Conservation (phyloP, 1,284 basidiomycete species). For the Neonothopanus nambi region DNA sequence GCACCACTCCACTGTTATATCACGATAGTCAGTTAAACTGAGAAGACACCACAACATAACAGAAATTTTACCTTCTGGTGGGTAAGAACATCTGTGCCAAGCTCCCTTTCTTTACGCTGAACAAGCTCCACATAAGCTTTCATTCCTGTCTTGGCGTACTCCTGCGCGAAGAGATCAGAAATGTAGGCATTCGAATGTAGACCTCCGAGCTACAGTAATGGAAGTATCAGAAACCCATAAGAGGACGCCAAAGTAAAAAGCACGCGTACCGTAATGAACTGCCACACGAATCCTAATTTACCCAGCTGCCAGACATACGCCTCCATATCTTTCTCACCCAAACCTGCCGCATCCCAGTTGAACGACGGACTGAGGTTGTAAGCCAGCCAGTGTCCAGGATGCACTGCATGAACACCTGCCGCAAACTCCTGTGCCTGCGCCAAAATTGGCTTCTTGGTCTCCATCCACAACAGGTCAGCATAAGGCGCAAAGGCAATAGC, state of each 20-base stretch:
- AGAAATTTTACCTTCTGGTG: slow-evolving; percentile 68
- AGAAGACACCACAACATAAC: slow-evolving; percentile 5
- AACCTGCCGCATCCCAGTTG: slow-evolving; percentile 92
- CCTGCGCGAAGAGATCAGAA: slow-evolving; percentile 87
- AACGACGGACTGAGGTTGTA: slow-evolving; percentile 95
- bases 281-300: slow-evolving; percentile 94
- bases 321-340: slow-evolving; percentile 86
- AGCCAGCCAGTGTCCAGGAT: slow-evolving; percentile 89
- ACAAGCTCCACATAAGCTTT: slow-evolving; percentile 87
- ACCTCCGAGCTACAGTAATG: slow-evolving; percentile 75
- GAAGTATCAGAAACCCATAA: slow-evolving; percentile 15
- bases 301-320: slow-evolving; percentile 92
- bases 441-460: slow-evolving; percentile 97
- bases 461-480: slow-evolving; percentile 95
- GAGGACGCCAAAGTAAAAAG: not conserved
- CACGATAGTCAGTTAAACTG: slow-evolving; percentile 16
- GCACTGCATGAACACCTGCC: slow-evolving; percentile 78
- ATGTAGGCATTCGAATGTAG: slow-evolving; percentile 98
- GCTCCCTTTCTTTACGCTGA: slow-evolving; percentile 84
- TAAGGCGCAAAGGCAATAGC: slow-evolving; percentile 93
- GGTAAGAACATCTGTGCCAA: slow-evolving; percentile 89
- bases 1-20: slow-evolving; percentile 90
- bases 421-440: slow-evolving; percentile 94
- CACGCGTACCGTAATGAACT: slow-evolving; percentile 95
- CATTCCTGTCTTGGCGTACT: slow-evolving; percentile 91